These are phyloP conservation scores for Nakazawaea sp. DNA, from an alignment of 805 yeast genomes.

Conservation along the genomic window DNA sequence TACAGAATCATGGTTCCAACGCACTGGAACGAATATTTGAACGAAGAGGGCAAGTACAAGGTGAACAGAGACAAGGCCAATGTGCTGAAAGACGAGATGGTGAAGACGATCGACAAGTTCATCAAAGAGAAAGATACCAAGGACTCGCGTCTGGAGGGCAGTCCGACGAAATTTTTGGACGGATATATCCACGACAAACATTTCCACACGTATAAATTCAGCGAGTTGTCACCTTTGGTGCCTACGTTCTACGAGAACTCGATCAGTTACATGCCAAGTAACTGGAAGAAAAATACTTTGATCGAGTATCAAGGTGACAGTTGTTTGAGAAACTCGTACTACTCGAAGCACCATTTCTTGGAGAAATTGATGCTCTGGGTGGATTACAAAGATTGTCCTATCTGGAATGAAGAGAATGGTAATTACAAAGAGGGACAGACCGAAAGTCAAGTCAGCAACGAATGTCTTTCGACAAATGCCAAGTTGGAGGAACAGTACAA, in stretches of 20 bases:
- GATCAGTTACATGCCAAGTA: slow-evolving; percentile 8
- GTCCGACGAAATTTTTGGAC: slow-evolving; percentile 4
- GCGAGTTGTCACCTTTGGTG: slow-evolving; percentile 38
- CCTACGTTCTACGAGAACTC: slow-evolving; percentile 32
- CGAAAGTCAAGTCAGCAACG: slow-evolving; percentile 3
- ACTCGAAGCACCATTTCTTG: slow-evolving; percentile 5
- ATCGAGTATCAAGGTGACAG: slow-evolving; percentile 9
- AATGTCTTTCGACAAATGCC: slow-evolving; percentile 1
- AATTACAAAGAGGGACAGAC: slow-evolving; percentile 4
- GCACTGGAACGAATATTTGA: slow-evolving; percentile 1
- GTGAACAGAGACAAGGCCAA: not conserved
- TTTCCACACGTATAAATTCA: slow-evolving; percentile 11
- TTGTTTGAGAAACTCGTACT: slow-evolving; percentile 8
- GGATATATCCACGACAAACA: slow-evolving; percentile 10
- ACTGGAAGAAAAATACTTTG: slow-evolving; percentile 9
- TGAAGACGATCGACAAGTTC: slow-evolving; percentile 3
- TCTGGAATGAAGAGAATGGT: slow-evolving; percentile 9
- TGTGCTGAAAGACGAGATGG: slow-evolving; percentile 7
- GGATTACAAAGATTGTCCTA: slow-evolving; percentile 6
- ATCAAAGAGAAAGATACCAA: slow-evolving; percentile 5
- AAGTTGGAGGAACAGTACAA: slow-evolving; percentile 6
- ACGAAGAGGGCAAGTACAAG: slow-evolving; percentile 8
- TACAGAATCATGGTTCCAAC: slow-evolving; percentile 6
- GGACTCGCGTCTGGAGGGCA: slow-evolving; percentile 6
- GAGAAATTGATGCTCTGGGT: slow-evolving; percentile 10